These are phyloP conservation scores for Saccharomycopsis sp. DNA, from an alignment of 805 yeast genomes.

Conservation along the genomic window DNA sequence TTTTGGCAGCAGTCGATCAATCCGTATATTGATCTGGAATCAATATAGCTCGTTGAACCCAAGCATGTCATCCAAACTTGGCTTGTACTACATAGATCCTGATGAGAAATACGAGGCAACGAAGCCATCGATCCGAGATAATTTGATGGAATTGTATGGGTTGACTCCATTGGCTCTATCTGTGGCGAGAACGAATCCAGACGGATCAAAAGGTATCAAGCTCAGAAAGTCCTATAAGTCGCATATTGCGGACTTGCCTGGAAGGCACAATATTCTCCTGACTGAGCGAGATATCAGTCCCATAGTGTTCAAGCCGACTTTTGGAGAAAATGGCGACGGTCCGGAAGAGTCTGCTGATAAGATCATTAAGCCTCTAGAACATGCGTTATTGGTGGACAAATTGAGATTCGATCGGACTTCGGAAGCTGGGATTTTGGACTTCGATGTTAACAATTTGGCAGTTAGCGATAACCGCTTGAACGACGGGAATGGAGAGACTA, in stretches of 20 bases:
- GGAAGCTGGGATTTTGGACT: conserved; percentile 19
- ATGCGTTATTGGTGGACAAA: conserved; percentile 14
- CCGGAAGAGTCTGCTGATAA: neutral
- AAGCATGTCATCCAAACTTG: neutral
- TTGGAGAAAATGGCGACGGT: conserved; percentile 3
- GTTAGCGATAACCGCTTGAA: conserved; percentile 17
- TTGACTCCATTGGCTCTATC: conserved; percentile 63
- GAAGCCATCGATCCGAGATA: conserved; percentile 64
- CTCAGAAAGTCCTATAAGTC: conserved; percentile 91
- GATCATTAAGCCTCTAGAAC: conserved; percentile 13
- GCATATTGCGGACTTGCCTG: conserved; percentile 82
- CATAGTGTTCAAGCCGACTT: conserved; percentile 13
- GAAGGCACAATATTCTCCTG: conserved; percentile 60
- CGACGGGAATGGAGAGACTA: conserved; percentile 15
- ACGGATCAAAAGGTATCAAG: conserved; percentile 87
- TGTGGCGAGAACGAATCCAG: conserved; percentile 80
- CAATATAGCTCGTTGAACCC: neutral
- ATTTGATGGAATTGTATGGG: conserved; percentile 63
- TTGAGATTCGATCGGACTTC: conserved; percentile 19
- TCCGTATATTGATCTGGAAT: neutral
- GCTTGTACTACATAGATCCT: conserved; percentile 3
- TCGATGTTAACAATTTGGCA: conserved; percentile 18
- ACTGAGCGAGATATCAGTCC: conserved; percentile 23
- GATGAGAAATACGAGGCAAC: conserved; percentile 35
- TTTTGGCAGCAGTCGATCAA: neutral